phyloP scores from a whole-genome alignment of 2,329 filamentous ascomycete genomes.

The Diplodia scrobiculata region DNA sequence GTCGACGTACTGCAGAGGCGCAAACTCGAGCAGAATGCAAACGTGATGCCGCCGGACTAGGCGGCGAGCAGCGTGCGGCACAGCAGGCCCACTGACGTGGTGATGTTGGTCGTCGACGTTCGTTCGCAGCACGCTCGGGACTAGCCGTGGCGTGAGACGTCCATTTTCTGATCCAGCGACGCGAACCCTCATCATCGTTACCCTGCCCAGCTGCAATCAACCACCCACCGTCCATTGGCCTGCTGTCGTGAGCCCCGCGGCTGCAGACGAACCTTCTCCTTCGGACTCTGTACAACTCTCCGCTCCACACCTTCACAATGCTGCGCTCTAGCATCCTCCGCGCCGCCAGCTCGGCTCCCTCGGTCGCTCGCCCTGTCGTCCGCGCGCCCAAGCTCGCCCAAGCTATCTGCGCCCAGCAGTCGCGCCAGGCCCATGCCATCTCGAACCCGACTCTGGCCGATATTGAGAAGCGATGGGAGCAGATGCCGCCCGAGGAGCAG shows the following conservation, averaged over 20 bases:
- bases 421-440: conserved; percentile 80
- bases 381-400: conserved; percentile 32
- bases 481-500: conserved; percentile 97
- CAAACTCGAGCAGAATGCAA: neutral
- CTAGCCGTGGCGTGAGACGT: conserved; percentile 27
- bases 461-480: conserved; percentile 99
- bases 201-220: conserved; percentile 30
- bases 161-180: conserved; percentile 32
- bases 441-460: conserved; percentile 96
- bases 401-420: conserved; percentile 42
- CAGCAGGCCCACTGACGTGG: neutral
- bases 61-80: neutral
- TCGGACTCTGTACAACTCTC: conserved; percentile 38
- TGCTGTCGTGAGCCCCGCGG: conserved; percentile 42
- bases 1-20: neutral
- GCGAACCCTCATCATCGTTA: conserved; percentile 28
- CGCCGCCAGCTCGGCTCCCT: conserved; percentile 40
- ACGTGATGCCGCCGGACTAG: neutral
- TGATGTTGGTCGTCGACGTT: neutral
- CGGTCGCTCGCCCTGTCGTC: conserved; percentile 38
- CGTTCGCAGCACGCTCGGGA: conserved; percentile 4
- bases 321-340: conserved; percentile 46
- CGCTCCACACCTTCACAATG: conserved; percentile 44
- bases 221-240: conserved; percentile 44
- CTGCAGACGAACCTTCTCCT: conserved; percentile 37